These are phyloP conservation scores for Epichloe elymi DNA, from an alignment of 2,329 filamentous ascomycete species.

Conservation along the genomic window DNA sequence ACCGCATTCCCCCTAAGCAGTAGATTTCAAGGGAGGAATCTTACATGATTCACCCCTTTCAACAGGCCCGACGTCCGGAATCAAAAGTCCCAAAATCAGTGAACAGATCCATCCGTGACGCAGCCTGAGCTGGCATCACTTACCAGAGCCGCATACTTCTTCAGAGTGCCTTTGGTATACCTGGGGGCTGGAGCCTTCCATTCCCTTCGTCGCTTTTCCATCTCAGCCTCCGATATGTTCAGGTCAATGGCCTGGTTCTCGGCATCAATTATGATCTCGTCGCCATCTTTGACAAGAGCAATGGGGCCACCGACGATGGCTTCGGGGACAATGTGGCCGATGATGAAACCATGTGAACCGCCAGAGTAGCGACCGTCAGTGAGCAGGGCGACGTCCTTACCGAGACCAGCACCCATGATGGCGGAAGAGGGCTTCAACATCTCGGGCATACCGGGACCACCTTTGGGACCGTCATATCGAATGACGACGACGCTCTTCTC, in stretches of 20 bases:
- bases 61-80: background rate
- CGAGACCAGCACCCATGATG: constrained; percentile 81
- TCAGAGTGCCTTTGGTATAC: constrained; percentile 51
- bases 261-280: constrained; percentile 70
- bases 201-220: constrained; percentile 39
- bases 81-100: background rate
- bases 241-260: constrained; percentile 58
- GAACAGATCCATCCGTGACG: constrained; percentile 34
- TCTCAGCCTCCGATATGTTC: constrained; percentile 51
- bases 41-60: background rate
- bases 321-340: constrained; percentile 79
- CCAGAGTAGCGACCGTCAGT: constrained; percentile 69
- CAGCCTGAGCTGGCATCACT: constrained; percentile 47
- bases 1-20: background rate
- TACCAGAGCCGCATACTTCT: constrained; percentile 53
- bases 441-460: constrained; percentile 89
- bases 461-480: constrained; percentile 86
- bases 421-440: constrained; percentile 87
- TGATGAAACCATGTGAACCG: constrained; percentile 74
- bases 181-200: constrained; percentile 51
- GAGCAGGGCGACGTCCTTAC: constrained; percentile 60
- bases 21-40: background rate
- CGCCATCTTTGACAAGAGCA: constrained; percentile 67
- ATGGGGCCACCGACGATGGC: constrained; percentile 78
- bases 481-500: constrained; percentile 87